A percentile compares a stretch with the other conserved stretches of the same genome.
Conservation (phyloP, 495 filamentous ascomycete species). For the Filosporella fistucella region DNA sequence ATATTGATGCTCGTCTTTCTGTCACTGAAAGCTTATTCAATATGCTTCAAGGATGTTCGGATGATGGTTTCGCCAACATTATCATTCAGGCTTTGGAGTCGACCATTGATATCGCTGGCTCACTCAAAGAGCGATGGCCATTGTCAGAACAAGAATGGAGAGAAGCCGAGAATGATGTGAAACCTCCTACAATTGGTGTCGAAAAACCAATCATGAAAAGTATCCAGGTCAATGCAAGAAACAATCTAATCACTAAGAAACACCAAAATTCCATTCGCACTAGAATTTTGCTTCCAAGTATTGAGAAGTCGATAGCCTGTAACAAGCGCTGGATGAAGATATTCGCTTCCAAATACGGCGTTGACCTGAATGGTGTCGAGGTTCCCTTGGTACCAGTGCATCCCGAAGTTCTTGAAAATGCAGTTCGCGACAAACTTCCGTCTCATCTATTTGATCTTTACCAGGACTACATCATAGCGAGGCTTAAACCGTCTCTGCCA, state of each 20-base stretch:
- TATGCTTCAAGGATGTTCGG: neutral
- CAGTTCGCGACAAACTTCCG: neutral
- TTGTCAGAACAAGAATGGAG: neutral
- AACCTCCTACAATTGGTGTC: neutral
- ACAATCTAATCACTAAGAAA: neutral
- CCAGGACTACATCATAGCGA: neutral
- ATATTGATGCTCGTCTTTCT: neutral
- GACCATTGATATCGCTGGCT: neutral
- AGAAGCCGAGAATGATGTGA: neutral
- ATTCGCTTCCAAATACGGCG: neutral
- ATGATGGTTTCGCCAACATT: neutral
- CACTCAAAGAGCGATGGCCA: neutral
- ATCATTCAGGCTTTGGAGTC: neutral
- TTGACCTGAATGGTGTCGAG: neutral
- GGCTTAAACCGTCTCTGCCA: neutral
- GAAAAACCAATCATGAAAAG: neutral
- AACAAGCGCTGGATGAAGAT: neutral
- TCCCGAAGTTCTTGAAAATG: neutral
- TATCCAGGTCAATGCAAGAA: neutral
- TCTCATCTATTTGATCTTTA: neutral
- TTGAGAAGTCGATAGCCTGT: neutral
- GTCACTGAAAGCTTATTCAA: neutral
- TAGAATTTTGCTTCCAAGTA: neutral
- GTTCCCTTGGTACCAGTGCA: neutral
- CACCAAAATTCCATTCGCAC: neutral